Evolutionary conservation across 2,329 filamentous ascomycete species (phyloP).

Genomic region (Colletotrichum simmondsii): DNA sequence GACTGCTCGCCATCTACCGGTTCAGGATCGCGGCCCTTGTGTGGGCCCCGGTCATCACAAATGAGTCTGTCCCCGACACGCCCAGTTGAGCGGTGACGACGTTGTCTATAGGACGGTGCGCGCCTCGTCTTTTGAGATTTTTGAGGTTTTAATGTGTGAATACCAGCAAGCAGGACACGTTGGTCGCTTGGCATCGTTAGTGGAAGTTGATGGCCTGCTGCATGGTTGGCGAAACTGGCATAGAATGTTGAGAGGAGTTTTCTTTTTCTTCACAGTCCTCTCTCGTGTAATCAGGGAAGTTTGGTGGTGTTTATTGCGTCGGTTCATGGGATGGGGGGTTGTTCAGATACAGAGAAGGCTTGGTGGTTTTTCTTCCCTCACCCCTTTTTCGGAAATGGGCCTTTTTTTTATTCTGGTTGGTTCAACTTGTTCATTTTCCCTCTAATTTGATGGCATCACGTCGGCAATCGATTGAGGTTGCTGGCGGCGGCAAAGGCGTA

Average conservation of each 20-base stretch:
- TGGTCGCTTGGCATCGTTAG: constrained; percentile 24
- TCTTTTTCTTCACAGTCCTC: constrained; percentile 1
- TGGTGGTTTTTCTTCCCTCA: constrained; percentile 16
- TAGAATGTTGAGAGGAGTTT: constrained; percentile 27
- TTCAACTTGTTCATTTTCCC: constrained; percentile 19
- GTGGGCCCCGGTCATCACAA: constrained; percentile 27
- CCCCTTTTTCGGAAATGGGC: background rate
- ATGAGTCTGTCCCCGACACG: constrained; percentile 30
- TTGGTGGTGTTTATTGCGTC: constrained; percentile 28
- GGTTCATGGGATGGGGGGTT: constrained; percentile 11
- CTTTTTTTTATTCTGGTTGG: constrained; percentile 12
- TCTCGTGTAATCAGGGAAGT: constrained; percentile 24
- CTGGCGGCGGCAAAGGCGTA: constrained; percentile 31
- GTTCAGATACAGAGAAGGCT: constrained; percentile 21
- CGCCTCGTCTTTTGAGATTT: background rate
- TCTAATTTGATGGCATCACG: constrained; percentile 32
- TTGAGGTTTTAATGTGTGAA: constrained; percentile 31
- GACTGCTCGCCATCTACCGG: constrained; percentile 21
- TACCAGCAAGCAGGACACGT: constrained; percentile 19
- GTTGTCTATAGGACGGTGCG: background rate
- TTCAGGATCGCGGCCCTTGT: constrained; percentile 20
- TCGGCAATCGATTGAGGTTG: constrained; percentile 1
- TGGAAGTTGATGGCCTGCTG: constrained; percentile 30
- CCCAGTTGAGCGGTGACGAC: constrained; percentile 27
- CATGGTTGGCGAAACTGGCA: constrained; percentile 34